Base-by-base conservation (phyloP, 345 rosid genomes). In the Ailanthus altissimus region DNA sequence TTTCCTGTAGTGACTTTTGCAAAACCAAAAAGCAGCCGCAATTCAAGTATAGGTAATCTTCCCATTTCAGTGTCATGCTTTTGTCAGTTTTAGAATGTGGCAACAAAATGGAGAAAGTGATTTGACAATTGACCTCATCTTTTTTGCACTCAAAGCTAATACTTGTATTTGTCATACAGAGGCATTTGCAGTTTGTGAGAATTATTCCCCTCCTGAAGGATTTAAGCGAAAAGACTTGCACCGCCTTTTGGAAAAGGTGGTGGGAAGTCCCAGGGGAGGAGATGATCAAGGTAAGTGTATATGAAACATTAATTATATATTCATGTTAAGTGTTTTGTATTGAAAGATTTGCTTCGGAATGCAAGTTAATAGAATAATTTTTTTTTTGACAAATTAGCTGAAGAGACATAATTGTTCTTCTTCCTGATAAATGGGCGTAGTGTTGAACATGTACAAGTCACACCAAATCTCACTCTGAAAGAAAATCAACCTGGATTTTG, bases 21-120 rank as follows among this genome's bases (percentile, higher is more conserved):
- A 10, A 93, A 96, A 88, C 98, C 99, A 28, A 93, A 92, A 86
- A 93, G 98, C 85, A 96, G 99, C 87, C 97, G 98, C 50, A 96
- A 96, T 87, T 96, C 99, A 45, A 96, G 98, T 84, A 96, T 96
- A 87, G 99, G 98, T 93, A 84, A 45, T 46, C 28, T 32, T 47
- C 58, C 20, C 50, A 38, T 8, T 32, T 14, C 51, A 26, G 42
- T 10, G 10, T 10, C 20, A 14, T 46, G 0, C n/a, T 12, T 14
- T 13, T 56, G 38, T 72, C 57, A 43, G 12, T 38, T 45, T 73
- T 73, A 23, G 32, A 46, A 23, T 59, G 25, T 65, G 16, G 26
- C 15, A 65, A 23, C 43, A 1, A 8, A 21, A 53, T 9, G 49
- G 62, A 64, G 38, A 67, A 74, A 72, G 73, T 71, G 21, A 66